Percentiles rank a stretch among this genome's conserved stretches.
Evolutionary conservation across 345 rosid genomes (phyloP).

Genomic region (Pelargonium nanum): DNA sequence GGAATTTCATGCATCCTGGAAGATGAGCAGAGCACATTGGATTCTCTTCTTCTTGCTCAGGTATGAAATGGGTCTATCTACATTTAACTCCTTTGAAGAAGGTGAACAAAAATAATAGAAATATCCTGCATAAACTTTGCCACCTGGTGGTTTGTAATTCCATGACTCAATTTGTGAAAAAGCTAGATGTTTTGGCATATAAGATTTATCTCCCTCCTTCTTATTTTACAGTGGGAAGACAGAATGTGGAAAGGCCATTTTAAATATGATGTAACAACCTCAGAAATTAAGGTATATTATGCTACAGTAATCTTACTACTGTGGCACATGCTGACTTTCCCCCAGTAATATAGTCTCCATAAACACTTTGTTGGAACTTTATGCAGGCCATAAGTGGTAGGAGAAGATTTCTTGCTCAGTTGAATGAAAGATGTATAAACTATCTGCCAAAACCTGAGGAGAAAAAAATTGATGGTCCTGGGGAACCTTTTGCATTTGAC

Average conservation of each 20-base stretch:
- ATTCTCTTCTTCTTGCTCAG: conserved; percentile 26
- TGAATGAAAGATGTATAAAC: conserved; percentile 18
- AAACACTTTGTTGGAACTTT: conserved; percentile 4
- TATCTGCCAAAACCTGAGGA: conserved; percentile 11
- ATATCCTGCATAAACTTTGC: too few species aligned
- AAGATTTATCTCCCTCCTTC: background rate
- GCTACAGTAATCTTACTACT: background rate
- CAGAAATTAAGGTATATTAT: conserved; percentile 26
- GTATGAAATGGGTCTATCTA: conserved; percentile 9
- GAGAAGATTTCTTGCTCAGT: conserved; percentile 26
- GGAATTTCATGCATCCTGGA: conserved; percentile 6
- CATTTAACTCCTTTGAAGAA: background rate
- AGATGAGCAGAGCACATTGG: conserved; percentile 25
- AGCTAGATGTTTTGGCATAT: too few species aligned
- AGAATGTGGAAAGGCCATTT: conserved; percentile 21
- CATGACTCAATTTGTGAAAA: too few species aligned
- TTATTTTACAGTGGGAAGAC: conserved; percentile 32
- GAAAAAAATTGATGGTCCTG: conserved; percentile 3
- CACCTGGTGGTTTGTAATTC: too few species aligned
- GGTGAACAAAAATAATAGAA: too few species aligned
- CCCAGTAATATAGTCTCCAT: background rate
- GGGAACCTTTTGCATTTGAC: conserved; percentile 10
- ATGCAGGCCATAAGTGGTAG: conserved; percentile 22
- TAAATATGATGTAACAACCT: conserved; percentile 21
- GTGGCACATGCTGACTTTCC: background rate